Conservation (phyloP, 1,284 basidiomycete species). For the Apiotrichum gamsii region DNA sequence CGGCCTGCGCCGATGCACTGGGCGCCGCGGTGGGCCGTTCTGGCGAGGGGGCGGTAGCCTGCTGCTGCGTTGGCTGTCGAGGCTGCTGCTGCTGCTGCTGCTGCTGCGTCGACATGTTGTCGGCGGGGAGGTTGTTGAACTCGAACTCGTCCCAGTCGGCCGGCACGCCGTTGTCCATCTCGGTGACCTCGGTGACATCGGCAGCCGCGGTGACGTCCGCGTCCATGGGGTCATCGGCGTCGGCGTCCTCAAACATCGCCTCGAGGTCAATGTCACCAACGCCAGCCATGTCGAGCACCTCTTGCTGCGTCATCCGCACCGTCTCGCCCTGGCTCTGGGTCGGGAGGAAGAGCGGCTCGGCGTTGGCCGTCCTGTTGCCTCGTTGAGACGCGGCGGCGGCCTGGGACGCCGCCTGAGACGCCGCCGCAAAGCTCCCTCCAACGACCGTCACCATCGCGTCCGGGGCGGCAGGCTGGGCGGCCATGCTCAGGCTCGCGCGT, state of each 20-base stretch:
- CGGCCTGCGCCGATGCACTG: too few species aligned
- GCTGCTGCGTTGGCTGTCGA: too few species aligned
- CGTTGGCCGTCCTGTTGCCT: not conserved
- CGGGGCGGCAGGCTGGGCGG: conserved; percentile 1
- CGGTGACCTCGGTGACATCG: not conserved
- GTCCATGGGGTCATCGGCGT: conserved; percentile 10
- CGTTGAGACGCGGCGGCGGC: not conserved
- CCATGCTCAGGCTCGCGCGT: conserved; percentile 18
- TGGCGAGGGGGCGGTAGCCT: too few species aligned
- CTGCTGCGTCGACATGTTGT: conserved; percentile 15
- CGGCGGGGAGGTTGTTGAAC: conserved; percentile 4
- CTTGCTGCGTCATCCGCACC: conserved; percentile 25
- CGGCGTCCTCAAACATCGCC: conserved; percentile 25
- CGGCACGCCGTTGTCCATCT: not conserved
- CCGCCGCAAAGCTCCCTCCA: not conserved
- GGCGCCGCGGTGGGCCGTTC: too few species aligned
- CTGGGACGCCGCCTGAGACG: not conserved
- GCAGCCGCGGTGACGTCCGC: not conserved
- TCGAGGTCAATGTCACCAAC: conserved; percentile 25
- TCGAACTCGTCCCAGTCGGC: conserved; percentile 11
- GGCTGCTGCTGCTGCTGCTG: too few species aligned
- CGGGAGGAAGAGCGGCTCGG: conserved; percentile 26
- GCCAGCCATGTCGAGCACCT: conserved; percentile 28
- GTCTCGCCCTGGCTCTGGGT: conserved; percentile 17
- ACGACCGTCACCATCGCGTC: conserved; percentile 1